These are phyloP conservation scores for Blastobotrys robertii DNA, from an alignment of 805 yeast species.

Conservation along the genomic window DNA sequence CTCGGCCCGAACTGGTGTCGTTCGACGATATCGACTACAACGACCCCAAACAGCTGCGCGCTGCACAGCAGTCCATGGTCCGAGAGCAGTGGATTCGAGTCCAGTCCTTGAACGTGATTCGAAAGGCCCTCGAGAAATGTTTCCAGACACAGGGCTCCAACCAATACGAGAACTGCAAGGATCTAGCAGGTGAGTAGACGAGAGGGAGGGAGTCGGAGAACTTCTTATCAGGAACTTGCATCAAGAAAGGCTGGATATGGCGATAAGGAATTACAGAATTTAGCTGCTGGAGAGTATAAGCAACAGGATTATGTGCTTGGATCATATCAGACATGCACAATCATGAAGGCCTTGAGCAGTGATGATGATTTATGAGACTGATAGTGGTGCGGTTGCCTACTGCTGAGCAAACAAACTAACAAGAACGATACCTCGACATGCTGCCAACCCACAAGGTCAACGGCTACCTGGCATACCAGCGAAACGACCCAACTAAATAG, in stretches of 20 bases:
- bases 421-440: slow-evolving; percentile 56
- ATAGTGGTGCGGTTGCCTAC: background rate
- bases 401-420: no score
- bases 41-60: slow-evolving; percentile 49
- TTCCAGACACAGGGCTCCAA: slow-evolving; percentile 52
- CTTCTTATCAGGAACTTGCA: no score
- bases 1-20: slow-evolving; percentile 58
- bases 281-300: background rate
- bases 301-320: no score
- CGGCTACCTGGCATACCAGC: slow-evolving; percentile 79
- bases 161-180: slow-evolving; percentile 71
- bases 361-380: background rate
- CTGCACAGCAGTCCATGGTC: slow-evolving; percentile 68
- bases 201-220: background rate
- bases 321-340: no score
- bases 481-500: slow-evolving; percentile 74
- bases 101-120: slow-evolving; percentile 54
- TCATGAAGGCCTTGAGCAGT: background rate
- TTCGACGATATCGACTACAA: slow-evolving; percentile 76
- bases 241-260: background rate
- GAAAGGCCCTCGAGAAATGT: slow-evolving; percentile 70
- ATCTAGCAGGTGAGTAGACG: slow-evolving; percentile 49
- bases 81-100: slow-evolving; percentile 75
- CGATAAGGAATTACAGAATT: background rate
- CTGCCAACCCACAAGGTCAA: slow-evolving; percentile 56